These are phyloP conservation scores for Quercus wislizeni DNA, from an alignment of 306 rosid species.

Conservation along the genomic window DNA sequence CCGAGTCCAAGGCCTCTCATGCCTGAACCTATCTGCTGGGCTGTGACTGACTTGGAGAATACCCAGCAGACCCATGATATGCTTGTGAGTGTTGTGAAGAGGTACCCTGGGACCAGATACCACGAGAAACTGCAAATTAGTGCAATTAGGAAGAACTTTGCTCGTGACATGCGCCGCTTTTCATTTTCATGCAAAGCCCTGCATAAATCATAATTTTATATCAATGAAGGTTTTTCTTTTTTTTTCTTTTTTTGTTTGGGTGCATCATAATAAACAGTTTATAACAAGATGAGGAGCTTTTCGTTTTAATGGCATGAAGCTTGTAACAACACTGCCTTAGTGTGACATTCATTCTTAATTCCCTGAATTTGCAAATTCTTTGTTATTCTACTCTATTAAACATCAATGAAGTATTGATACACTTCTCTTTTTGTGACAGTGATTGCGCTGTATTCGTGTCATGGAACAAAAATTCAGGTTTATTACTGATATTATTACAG, in stretches of 20 bases:
- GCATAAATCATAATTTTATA: slow-evolving; percentile 3
- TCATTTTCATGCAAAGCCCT: slow-evolving; percentile 86
- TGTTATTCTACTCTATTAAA: no score
- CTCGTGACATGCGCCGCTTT: slow-evolving; percentile 38
- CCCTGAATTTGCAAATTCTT: no score
- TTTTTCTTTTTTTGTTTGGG: no score
- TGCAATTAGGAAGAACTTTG: slow-evolving; percentile 70
- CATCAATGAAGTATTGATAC: no score
- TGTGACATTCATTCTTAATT: no score
- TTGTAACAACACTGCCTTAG: no score
- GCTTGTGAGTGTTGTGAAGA: slow-evolving; percentile 71
- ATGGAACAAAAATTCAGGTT: not conserved
- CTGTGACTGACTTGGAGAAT: slow-evolving; percentile 76
- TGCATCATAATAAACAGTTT: not conserved
- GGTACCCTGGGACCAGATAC: slow-evolving; percentile 67
- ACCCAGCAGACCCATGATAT: slow-evolving; percentile 85
- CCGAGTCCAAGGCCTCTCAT: slow-evolving; percentile 82
- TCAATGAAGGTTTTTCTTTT: not conserved
- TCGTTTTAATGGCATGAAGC: not conserved
- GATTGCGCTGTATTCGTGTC: not conserved
- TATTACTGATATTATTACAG: not conserved
- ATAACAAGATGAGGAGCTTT: not conserved
- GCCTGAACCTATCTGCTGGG: slow-evolving; percentile 82
- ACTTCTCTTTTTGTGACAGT: not conserved
- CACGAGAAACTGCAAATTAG: slow-evolving; percentile 66